A percentile compares a stretch with the other conserved stretches of the same genome.
These are phyloP conservation scores for Talaromyces adpressus DNA, from an alignment of 495 filamentous ascomycete genomes.

Conservation along the genomic window DNA sequence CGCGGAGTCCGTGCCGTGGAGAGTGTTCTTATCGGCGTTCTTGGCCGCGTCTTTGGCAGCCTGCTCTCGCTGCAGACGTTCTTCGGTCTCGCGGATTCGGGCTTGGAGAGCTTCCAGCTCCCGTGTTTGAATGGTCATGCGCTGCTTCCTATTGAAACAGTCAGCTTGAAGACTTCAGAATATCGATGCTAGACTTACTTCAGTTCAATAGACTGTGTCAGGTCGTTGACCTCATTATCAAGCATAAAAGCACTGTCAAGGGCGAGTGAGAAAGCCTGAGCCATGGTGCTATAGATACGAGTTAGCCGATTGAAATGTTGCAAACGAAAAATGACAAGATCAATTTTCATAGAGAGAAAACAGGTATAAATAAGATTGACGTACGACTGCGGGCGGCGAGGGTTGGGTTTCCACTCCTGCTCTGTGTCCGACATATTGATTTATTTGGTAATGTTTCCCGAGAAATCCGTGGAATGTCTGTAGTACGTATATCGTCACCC, in stretches of 20 bases:
- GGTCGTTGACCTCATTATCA: slow-evolving; percentile 68
- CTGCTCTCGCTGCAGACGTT: slow-evolving; percentile 51
- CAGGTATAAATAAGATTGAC: slow-evolving; percentile 24
- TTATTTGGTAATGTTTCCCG: slow-evolving; percentile 10
- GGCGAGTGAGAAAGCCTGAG: slow-evolving; percentile 76
- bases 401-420: slow-evolving; percentile 68
- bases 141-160: slow-evolving; percentile 41
- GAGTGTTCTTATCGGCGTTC: slow-evolving; percentile 6
- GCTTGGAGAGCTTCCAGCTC: slow-evolving; percentile 84
- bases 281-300: slow-evolving; percentile 59
- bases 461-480: slow-evolving; percentile 5
- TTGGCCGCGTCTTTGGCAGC: slow-evolving; percentile 7
- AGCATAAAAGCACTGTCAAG: slow-evolving; percentile 85
- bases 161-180: slow-evolving; percentile 21
- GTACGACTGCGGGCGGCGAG: slow-evolving; percentile 72
- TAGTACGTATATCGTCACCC: slow-evolving; percentile 8
- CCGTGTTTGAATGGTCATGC: slow-evolving; percentile 68
- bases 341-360: neutral
- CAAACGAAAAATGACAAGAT: slow-evolving; percentile 15
- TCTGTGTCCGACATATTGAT: slow-evolving; percentile 53
- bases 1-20: slow-evolving; percentile 12
- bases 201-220: slow-evolving; percentile 71
- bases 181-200: slow-evolving; percentile 52
- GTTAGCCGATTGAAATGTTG: slow-evolving; percentile 13
- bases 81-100: slow-evolving; percentile 76